Evolutionary conservation across 2,329 filamentous ascomycete genomes (phyloP).

Genomic region (Diaporthe ilicicola): DNA sequence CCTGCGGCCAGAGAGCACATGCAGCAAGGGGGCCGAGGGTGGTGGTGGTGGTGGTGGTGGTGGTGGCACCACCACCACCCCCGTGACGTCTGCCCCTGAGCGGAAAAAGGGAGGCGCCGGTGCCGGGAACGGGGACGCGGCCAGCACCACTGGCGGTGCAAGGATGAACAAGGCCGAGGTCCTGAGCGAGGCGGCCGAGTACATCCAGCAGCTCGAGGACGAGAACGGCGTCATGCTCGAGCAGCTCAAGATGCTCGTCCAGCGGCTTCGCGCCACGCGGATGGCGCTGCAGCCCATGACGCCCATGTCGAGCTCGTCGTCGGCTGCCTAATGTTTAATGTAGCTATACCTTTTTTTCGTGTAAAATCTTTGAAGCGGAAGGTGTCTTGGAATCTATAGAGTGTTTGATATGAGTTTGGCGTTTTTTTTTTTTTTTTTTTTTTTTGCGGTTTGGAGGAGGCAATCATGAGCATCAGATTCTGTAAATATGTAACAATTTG

Average conservation of each 20-base stretch:
- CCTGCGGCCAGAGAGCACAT: background rate
- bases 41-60: too few species aligned
- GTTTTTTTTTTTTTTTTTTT: too few species aligned
- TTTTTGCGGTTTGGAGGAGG: too few species aligned
- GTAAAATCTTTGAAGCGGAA: background rate
- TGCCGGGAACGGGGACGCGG: background rate
- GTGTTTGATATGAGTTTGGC: background rate
- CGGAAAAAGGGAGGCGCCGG: background rate
- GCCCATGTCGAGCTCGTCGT: background rate
- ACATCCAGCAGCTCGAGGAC: conserved; percentile 5
- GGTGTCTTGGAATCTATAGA: background rate
- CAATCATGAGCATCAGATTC: background rate
- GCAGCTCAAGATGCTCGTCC: conserved; percentile 1
- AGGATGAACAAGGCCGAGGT: conserved; percentile 9
- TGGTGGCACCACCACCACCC: background rate
- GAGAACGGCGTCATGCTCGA: conserved; percentile 6
- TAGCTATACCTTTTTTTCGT: too few species aligned
- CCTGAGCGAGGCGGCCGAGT: background rate
- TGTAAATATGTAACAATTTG: background rate
- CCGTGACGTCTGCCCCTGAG: too few species aligned
- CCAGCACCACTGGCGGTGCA: too few species aligned
- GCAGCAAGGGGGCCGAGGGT: background rate
- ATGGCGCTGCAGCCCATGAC: background rate
- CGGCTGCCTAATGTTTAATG: background rate
- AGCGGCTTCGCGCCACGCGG: background rate